These are phyloP conservation scores for Colletotrichum sp. DNA, from an alignment of 2,329 filamentous ascomycete species.

Conservation along the genomic window DNA sequence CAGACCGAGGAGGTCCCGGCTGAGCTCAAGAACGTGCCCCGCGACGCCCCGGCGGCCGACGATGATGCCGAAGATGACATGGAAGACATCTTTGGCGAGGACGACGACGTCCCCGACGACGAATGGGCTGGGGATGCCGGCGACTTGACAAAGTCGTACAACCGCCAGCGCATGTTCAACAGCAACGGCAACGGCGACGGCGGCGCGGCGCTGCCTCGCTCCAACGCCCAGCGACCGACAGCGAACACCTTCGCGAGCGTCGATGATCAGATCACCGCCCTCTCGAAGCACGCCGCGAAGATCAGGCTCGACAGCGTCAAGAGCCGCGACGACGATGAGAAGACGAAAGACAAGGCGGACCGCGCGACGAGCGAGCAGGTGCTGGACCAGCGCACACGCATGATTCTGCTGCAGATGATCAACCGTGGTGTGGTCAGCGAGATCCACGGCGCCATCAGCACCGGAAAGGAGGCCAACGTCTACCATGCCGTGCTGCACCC, in stretches of 20 bases:
- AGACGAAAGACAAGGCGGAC: slow-evolving; percentile 86
- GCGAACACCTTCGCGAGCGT: slow-evolving; percentile 81
- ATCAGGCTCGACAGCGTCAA: slow-evolving; percentile 77
- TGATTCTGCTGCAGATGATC: slow-evolving; percentile 96
- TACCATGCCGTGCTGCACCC: slow-evolving; percentile 81
- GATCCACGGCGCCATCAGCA: slow-evolving; percentile 93
- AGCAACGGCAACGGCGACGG: slow-evolving; percentile 34
- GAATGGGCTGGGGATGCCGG: slow-evolving; percentile 61
- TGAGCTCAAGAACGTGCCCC: slow-evolving; percentile 7
- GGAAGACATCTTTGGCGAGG: slow-evolving; percentile 55
- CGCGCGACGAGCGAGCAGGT: slow-evolving; percentile 95
- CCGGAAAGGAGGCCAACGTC: slow-evolving; percentile 97
- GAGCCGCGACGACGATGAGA: slow-evolving; percentile 42
- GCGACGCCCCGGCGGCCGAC: not conserved
- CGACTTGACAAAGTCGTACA: slow-evolving; percentile 87
- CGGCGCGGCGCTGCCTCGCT: slow-evolving; percentile 65
- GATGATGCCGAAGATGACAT: slow-evolving; percentile 38
- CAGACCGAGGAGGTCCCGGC: slow-evolving; percentile 31
- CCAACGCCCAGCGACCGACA: slow-evolving; percentile 79
- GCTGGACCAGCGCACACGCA: slow-evolving; percentile 89
- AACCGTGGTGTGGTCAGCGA: slow-evolving; percentile 89
- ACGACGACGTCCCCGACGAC: slow-evolving; percentile 65
- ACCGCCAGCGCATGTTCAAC: slow-evolving; percentile 77
- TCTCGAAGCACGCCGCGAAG: slow-evolving; percentile 85
- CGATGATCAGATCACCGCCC: slow-evolving; percentile 86